Base-by-base conservation (phyloP, 176 grass and related monocot genomes). In the Oryza nivara region DNA sequence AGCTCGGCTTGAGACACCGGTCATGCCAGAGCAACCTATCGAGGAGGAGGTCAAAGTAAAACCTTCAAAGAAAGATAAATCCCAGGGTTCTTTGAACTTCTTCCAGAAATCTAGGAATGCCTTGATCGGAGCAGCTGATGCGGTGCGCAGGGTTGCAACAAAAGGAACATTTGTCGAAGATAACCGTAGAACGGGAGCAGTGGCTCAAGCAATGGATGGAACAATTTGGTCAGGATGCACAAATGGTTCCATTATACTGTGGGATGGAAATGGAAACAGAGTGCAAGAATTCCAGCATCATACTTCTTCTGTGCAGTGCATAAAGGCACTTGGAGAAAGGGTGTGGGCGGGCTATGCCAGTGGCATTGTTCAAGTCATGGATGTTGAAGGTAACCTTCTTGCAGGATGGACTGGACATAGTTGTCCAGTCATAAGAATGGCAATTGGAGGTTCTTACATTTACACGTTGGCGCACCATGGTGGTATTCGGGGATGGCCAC, bases 61-160 rank as follows among this genome's bases (percentile, higher is more conserved):
- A 78, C 83, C 91, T 46, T 87, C 95, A 15, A 98, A 95, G 83
- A 98, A 93, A 70, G 95, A 98, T 23, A 98, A 90, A 70, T 95
- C 95, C 17, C 88, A 95, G 56, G 94, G 89, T 23, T 89, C 92
- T 69, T 84, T 94, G 58, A 98, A 92, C 76, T 95, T 98, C 87
- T 93, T 98, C 73, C 92, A 98, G 54, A 94, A 94, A 75, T 98
- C 95, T 85, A 84, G 92, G 66, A 98, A 98, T 86, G 95, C 89
- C 76, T 77, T 98, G 13, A 95, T 98, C 44, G 95, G 92, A 64
- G 95, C 95, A 76, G 95, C 95, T 38, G 95, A 90, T 85, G 95
- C 82, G 8, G 95, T 98, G 67, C 86, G 92, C 47, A 90, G 91
- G 86, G 96, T 87, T 83, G 96, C 96, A 70, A 94, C 90, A 60